Evolutionary conservation across 164 flowering plant species (phyloP).

Genomic region (Aristolochia californica): DNA sequence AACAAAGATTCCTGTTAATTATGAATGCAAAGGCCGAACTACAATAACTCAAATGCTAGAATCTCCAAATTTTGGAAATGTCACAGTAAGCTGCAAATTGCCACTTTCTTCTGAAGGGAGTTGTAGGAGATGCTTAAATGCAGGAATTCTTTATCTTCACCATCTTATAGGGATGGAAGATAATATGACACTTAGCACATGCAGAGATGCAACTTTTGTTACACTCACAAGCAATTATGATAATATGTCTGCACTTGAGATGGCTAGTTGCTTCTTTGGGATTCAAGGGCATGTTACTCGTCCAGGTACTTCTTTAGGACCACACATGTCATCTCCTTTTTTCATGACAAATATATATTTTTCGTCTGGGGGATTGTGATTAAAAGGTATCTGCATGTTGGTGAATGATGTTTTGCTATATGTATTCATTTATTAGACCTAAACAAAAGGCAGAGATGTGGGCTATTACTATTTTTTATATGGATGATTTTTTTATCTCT

Average conservation of each 20-base stretch:
- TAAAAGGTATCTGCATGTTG: no score
- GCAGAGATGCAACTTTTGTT: slow-evolving; percentile 89
- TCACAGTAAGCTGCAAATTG: slow-evolving; percentile 42
- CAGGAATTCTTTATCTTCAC: slow-evolving; percentile 61
- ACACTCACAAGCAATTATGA: slow-evolving; percentile 77
- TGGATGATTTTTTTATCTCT: no score
- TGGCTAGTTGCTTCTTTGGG: slow-evolving; percentile 85
- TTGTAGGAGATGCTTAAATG: slow-evolving; percentile 75
- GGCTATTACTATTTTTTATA: no score
- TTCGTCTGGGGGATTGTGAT: no score
- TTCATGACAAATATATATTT: neutral
- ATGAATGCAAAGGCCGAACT: slow-evolving; percentile 60
- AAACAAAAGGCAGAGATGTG: no score
- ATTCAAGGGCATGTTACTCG: slow-evolving; percentile 45
- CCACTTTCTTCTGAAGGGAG: slow-evolving; percentile 39
- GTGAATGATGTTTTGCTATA: no score
- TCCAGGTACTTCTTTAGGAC: slow-evolving; percentile 32
- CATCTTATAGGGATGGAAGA: slow-evolving; percentile 44
- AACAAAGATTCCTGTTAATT: slow-evolving; percentile 66
- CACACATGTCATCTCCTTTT: neutral
- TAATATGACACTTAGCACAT: slow-evolving; percentile 76
- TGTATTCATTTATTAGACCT: no score
- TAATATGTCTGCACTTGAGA: slow-evolving; percentile 30
- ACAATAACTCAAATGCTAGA: slow-evolving; percentile 74
- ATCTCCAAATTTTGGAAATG: slow-evolving; percentile 60